Percentiles rank a stretch among this genome's conserved stretches.
Evolutionary conservation across 2,329 filamentous ascomycete species (phyloP).

Genomic region (Cordyceps pruinosa): DNA sequence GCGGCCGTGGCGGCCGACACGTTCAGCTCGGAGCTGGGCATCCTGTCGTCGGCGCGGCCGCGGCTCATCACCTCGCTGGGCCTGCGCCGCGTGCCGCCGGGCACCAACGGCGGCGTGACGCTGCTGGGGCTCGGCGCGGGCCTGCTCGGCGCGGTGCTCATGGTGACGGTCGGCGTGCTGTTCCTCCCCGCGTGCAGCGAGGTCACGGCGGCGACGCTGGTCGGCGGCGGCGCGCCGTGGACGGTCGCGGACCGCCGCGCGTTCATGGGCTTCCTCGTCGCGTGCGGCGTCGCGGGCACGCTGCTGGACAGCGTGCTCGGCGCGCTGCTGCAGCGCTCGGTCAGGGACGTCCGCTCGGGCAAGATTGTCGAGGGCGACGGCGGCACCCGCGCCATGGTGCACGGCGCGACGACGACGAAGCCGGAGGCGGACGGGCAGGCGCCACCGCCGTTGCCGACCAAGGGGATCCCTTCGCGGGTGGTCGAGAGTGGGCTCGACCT

Average conservation of each 20-base stretch:
- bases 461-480: constrained; percentile 51
- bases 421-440: constrained; percentile 31
- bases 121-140: constrained; percentile 66
- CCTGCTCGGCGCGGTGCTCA: constrained; percentile 64
- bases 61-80: constrained; percentile 77
- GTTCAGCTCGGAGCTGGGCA: constrained; percentile 91
- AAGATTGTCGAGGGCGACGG: constrained; percentile 86
- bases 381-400: constrained; percentile 52
- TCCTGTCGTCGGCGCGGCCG: constrained; percentile 68
- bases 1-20: constrained; percentile 89
- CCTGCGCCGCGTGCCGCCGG: constrained; percentile 73
- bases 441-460: constrained; percentile 34
- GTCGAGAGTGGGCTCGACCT: constrained; percentile 63
- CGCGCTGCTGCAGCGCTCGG: constrained; percentile 76
- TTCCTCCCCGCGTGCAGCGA: constrained; percentile 62
- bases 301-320: constrained; percentile 84
- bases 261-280: constrained; percentile 52
- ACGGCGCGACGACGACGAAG: constrained; percentile 26
- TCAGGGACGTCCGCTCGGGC: constrained; percentile 74
- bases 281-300: constrained; percentile 73
- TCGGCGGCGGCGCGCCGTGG: constrained; percentile 45
- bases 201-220: constrained; percentile 27
- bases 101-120: constrained; percentile 92
- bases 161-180: constrained; percentile 56
- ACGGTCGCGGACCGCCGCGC: constrained; percentile 35